phyloP scores from a whole-genome alignment of 73 alveolate species.

The Halteria grandinella region DNA sequence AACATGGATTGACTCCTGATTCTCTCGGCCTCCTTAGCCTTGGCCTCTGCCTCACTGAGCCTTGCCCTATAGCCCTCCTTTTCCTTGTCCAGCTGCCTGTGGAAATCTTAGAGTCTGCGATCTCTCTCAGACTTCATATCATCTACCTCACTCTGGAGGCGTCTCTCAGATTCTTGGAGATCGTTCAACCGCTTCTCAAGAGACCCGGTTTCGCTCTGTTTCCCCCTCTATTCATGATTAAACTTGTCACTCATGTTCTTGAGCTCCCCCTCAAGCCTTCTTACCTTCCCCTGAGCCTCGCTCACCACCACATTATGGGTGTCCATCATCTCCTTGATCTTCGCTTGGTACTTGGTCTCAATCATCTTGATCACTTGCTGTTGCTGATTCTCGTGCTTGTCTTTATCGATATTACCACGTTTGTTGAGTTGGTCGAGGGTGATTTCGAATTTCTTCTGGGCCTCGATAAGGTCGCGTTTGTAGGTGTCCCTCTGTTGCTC shows the following conservation, averaged over 20 bases:
- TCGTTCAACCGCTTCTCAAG: conserved; percentile 66
- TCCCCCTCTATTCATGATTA: conserved; percentile 64
- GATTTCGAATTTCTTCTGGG: conserved; percentile 77
- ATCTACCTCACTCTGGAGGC: conserved; percentile 52
- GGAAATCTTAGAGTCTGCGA: conserved; percentile 56
- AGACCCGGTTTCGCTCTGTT: conserved; percentile 48
- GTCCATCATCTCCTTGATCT: conserved; percentile 73
- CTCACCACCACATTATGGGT: conserved; percentile 30
- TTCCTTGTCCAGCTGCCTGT: conserved; percentile 60
- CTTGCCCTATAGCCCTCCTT: conserved; percentile 58
- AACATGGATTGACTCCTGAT: conserved; percentile 64
- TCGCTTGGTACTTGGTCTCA: conserved; percentile 65
- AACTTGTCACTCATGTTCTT: conserved; percentile 50
- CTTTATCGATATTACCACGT: conserved; percentile 64
- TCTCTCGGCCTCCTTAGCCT: conserved; percentile 72
- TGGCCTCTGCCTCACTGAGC: conserved; percentile 63
- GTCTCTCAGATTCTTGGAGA: conserved; percentile 56
- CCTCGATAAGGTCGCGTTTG: conserved; percentile 72
- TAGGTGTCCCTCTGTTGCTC: conserved; percentile 71
- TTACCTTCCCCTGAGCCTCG: conserved; percentile 59
- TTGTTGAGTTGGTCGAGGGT: conserved; percentile 77
- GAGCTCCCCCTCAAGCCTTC: conserved; percentile 67
- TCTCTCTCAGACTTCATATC: conserved; percentile 69
- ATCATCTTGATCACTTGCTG: conserved; percentile 42
- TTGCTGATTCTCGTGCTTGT: conserved; percentile 60